Conservation (phyloP, 2,329 filamentous ascomycete genomes). For the Diaporthe amygdali region DNA sequence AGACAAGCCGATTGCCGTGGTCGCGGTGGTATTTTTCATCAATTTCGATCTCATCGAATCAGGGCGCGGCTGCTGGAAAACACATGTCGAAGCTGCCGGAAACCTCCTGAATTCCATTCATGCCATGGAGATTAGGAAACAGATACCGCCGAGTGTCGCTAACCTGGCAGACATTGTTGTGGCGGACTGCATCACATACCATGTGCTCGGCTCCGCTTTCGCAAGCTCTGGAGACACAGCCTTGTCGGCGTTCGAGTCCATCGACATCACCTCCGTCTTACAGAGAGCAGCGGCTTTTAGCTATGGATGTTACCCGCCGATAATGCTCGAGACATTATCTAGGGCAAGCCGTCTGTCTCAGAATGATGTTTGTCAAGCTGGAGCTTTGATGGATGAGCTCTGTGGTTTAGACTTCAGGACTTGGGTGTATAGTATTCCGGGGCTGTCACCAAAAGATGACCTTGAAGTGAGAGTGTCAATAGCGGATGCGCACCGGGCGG, state of each 20-base stretch:
- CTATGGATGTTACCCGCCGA: constrained; percentile 52
- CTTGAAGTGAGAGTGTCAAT: constrained; percentile 44
- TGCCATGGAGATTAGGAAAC: constrained; percentile 1
- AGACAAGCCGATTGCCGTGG: constrained; percentile 42
- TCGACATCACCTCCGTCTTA: constrained; percentile 44
- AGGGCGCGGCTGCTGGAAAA: constrained; percentile 28
- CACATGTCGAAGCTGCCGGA: constrained; percentile 50
- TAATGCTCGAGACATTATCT: constrained; percentile 49
- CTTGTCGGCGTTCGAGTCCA: constrained; percentile 40
- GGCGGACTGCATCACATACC: constrained; percentile 56
- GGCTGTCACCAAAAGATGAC: constrained; percentile 39
- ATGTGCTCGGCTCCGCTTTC: constrained; percentile 52
- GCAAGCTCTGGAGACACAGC: constrained; percentile 31
- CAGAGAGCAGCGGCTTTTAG: constrained; percentile 47
- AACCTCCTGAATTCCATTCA: constrained; percentile 48
- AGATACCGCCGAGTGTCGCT: constrained; percentile 32
- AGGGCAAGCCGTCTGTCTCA: constrained; percentile 46
- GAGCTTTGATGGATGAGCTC: constrained; percentile 43
- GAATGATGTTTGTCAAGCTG: constrained; percentile 33
- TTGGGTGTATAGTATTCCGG: constrained; percentile 45
- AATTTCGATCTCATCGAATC: constrained; percentile 51
- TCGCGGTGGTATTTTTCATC: constrained; percentile 54
- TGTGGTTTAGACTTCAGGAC: constrained; percentile 44
- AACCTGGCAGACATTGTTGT: constrained; percentile 50
- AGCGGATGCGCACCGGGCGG: constrained; percentile 49